phyloP scores from a whole-genome alignment of 108 stramenopile genomes.

The Epipyxis sp. region DNA sequence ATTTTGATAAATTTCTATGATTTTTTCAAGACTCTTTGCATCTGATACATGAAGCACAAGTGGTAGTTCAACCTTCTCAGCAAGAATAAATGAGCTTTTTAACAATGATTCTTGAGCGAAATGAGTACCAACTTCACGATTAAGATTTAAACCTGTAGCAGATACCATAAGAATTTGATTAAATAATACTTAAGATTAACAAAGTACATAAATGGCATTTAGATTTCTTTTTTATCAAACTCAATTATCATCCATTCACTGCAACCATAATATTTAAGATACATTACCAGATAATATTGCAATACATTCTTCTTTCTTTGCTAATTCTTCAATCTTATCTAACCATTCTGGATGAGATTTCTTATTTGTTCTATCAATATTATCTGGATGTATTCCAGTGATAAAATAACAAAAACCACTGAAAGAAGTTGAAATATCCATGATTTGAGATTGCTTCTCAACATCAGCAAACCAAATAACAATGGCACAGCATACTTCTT shows the following conservation, averaged over 20 bases:
- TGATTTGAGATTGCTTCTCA: conserved; percentile 9
- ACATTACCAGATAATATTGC: conserved; percentile 8
- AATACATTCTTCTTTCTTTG: neutral
- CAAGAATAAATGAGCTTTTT: neutral
- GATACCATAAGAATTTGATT: neutral
- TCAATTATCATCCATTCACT: too few relatives aligned
- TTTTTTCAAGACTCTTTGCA: neutral
- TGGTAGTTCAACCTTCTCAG: neutral
- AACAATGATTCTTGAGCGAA: conserved; percentile 30
- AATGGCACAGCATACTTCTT: neutral
- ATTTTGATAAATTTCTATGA: neutral
- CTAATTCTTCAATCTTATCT: conserved; percentile 24
- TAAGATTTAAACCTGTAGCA: conserved; percentile 8
- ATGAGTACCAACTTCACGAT: conserved; percentile 29
- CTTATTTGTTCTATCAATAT: conserved; percentile 34
- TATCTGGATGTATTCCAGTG: conserved; percentile 28
- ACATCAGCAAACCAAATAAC: conserved; percentile 23
- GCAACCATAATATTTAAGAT: too few relatives aligned
- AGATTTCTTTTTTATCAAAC: too few relatives aligned
- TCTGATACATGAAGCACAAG: conserved; percentile 17
- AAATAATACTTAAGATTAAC: too few relatives aligned
- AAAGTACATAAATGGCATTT: too few relatives aligned
- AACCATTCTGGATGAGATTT: conserved; percentile 31
- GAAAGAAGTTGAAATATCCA: neutral
- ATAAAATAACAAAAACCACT: conserved; percentile 18